Evolutionary conservation across 805 yeast genomes (phyloP), one percentile per base, ranked within the genome.

Genomic region (Nakazawaea wickerhamii): DNA sequence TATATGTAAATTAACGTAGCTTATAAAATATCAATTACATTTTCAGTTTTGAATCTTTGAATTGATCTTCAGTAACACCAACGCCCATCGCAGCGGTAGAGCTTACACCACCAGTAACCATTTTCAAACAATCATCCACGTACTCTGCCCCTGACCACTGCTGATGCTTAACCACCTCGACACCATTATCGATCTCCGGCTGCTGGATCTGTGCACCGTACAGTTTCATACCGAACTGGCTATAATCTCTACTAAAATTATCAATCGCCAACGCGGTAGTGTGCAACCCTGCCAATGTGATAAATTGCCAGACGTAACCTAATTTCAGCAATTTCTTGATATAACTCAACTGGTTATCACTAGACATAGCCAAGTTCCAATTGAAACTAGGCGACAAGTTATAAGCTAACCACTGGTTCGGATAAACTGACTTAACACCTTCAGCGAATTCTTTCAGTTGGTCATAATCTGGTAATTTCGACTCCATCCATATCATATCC

Each of bases 91-190:
- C 97, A 52, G 97, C 95, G 38, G 98, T 91, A 15, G 95, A 83
- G 40, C 90, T 75, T 45, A 90, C 84, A 69, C 98, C 98, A 56
- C 97, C 97, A 44, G 93, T 82, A 20, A 89, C 93, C 66, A 88
- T 72, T 65, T 83, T 89, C 64, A 91, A 79, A 58, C 91, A 71
- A 47, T 87, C 82, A 65, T 91, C 98, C 59, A 91, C 84, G 71
- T 88, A 90, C 67, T 87, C 95, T 23, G 98, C 98, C 61, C 98
- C 98, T 33, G 96, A 88, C 98, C 98, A 91, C 66, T 90, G 88
- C 68, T 91, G 98, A 67, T 91, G 98, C 74, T 89, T 91, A 50
- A 91, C 95, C 46, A 91, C 95, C 65, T 91, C 98, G 51, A 90
- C 96, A 51, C 87, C 90, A 47, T 71, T 72, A 55, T 82, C 87